Percentiles rank a stretch among this genome's conserved stretches.
Conservation (phyloP, 2,329 filamentous ascomycete species). For the Erysiphe neolycopersici region DNA sequence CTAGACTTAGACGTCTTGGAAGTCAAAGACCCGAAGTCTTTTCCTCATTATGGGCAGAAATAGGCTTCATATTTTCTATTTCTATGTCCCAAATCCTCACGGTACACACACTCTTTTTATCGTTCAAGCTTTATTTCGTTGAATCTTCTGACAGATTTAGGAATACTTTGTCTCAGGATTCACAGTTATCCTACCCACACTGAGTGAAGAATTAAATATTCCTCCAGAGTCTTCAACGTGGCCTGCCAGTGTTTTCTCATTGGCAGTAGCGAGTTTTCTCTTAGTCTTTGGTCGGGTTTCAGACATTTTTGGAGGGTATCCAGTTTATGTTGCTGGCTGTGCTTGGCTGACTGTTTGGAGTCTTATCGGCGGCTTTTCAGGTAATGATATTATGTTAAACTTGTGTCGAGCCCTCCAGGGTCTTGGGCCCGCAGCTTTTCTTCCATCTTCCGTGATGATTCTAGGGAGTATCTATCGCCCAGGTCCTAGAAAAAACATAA, state of each 20-base stretch:
- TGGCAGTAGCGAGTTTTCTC: constrained; percentile 27
- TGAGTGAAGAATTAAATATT: constrained; percentile 35
- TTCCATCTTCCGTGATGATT: constrained; percentile 41
- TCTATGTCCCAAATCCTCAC: constrained; percentile 30
- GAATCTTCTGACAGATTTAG: constrained; percentile 10
- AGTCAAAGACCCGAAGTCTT: constrained; percentile 28
- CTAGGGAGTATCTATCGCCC: constrained; percentile 38
- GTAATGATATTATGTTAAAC: constrained; percentile 42
- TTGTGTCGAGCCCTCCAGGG: constrained; percentile 50
- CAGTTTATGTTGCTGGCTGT: constrained; percentile 31
- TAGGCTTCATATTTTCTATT: constrained; percentile 32
- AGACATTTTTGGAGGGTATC: constrained; percentile 35
- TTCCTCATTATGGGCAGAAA: constrained; percentile 22
- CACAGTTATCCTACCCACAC: constrained; percentile 39
- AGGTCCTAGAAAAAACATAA: constrained; percentile 39
- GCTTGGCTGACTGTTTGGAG: constrained; percentile 43
- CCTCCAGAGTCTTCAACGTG: constrained; percentile 31
- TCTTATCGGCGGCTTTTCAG: constrained; percentile 41
- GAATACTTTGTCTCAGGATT: constrained; percentile 52
- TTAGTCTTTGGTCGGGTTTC: constrained; percentile 34
- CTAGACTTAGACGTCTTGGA: constrained; percentile 25
- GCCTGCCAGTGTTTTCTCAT: constrained; percentile 34
- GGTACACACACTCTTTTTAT: constrained; percentile 12
- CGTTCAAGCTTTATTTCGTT: neutral
- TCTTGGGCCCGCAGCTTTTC: constrained; percentile 42